Evolutionary conservation across 441 rosid species (phyloP), one percentile per base, ranked within the genome.

Genomic region (Pelargonium fulgidum): DNA sequence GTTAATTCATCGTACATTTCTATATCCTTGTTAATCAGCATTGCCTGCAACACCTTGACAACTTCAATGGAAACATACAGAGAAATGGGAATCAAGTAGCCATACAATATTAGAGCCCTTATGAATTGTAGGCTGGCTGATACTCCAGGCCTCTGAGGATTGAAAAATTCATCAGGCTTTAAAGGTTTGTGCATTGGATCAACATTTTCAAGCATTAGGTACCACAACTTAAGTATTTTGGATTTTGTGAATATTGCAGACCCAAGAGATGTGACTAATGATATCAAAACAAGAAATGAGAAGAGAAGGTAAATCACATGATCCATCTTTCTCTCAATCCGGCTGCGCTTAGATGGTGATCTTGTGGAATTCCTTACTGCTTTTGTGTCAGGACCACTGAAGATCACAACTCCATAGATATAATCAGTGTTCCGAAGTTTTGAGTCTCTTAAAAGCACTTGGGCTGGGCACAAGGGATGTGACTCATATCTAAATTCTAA

Each of bases 341-440:
- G 89, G 87, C 99, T 95, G 80, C 99, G 84, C 80, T 95, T 95
- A 0, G 99, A 95, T 2, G 99, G 98, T 12, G 98, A 96, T 7
- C 69, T 85, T 14, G 90, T 95, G 62, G 99, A 87, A 77, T 95
- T 95, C 76, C 93, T 97, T 70, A 92, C 81, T 29, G 89, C 96
- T 79, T 95, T 95, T 22, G 99, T 90, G 72, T 92, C 97, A 64
- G 81, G 84, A 50, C 99, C 98, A 0, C 95, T 91, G 82, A 95
- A 95, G 78, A 92, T 80, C 68, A 92, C 97, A 56, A 52, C 96
- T 48, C 98, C 99, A 48, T 83, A 90, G 42, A 90, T 79, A 75
- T 79, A 87, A 70, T 95, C 98, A 0, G 99, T 95, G 79, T 95
- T 95, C 68, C 96, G 85, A 39, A 95, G 87, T 71, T 90, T 95